These are phyloP conservation scores for Porcisia hertigi DNA, from an alignment of 208 protist genomes.

Conservation along the genomic window DNA sequence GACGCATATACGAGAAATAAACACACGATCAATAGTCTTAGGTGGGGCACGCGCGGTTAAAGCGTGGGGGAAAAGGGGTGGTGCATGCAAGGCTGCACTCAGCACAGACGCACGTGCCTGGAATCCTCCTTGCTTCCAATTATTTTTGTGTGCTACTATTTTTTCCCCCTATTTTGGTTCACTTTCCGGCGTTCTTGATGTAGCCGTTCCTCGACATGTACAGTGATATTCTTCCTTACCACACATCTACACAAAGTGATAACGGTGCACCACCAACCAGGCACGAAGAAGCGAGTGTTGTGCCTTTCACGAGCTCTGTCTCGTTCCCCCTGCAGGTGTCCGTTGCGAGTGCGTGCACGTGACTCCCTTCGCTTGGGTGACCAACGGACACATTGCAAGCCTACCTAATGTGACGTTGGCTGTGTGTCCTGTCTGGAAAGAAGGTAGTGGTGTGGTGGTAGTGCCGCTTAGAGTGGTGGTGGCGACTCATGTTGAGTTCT, in stretches of 20 bases:
- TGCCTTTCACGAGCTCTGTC: background rate
- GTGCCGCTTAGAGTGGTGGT: background rate
- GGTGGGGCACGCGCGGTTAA: background rate
- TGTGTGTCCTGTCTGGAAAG: background rate
- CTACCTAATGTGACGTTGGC: background rate
- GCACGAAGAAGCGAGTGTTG: background rate
- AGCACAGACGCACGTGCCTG: background rate
- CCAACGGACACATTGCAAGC: background rate
- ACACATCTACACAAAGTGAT: background rate
- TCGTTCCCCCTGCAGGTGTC: background rate
- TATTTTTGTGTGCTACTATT: background rate
- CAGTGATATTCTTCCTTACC: background rate
- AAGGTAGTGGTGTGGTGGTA: background rate
- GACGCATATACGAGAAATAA: background rate
- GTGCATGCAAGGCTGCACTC: background rate
- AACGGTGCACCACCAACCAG: background rate
- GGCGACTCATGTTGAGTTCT: background rate
- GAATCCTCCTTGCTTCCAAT: background rate
- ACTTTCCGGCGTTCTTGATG: conserved; percentile 1
- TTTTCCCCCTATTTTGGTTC: no score
- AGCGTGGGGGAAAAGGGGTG: background rate
- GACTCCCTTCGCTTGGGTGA: no score
- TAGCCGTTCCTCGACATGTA: conserved; percentile 3
- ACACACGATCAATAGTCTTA: background rate
- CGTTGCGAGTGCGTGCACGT: no score